Evolutionary conservation across 148 eudicot genomes (phyloP).

Genomic region (Arbutus unedo): DNA sequence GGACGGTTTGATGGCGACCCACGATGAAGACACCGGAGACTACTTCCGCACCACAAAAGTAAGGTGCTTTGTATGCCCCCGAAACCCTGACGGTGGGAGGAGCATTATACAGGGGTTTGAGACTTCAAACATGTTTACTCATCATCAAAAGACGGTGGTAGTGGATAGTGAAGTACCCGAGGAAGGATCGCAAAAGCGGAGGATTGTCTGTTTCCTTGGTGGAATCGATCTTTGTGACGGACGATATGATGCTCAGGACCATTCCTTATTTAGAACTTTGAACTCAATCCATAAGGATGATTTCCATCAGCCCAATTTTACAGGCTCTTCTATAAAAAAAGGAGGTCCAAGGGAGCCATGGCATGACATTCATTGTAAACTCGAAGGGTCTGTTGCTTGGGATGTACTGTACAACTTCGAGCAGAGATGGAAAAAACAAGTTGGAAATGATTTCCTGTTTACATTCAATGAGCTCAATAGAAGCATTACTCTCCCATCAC

Average conservation of each 20-base stretch:
- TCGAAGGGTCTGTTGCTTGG: conserved; percentile 45
- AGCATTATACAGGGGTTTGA: conserved; percentile 33
- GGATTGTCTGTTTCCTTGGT: conserved; percentile 40
- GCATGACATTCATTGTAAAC: conserved; percentile 41
- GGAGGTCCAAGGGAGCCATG: conserved; percentile 51
- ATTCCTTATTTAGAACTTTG: conserved; percentile 32
- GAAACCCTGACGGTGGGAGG: conserved; percentile 32
- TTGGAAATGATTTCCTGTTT: conserved; percentile 19
- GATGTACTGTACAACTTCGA: conserved; percentile 40
- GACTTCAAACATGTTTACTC: conserved; percentile 34
- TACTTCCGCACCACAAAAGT: conserved; percentile 26
- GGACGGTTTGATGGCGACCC: conserved; percentile 40
- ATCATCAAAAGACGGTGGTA: conserved; percentile 39
- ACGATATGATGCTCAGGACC: conserved; percentile 33
- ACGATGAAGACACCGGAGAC: conserved; percentile 31
- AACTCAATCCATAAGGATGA: conserved; percentile 30
- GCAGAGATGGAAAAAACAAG: conserved; percentile 46
- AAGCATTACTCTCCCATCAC: conserved; percentile 28
- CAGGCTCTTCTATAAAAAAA: conserved; percentile 27
- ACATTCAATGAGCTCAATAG: conserved; percentile 20
- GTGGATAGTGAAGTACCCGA: conserved; percentile 35
- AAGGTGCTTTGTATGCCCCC: conserved; percentile 34
- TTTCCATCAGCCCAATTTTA: conserved; percentile 39
- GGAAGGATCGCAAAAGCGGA: conserved; percentile 19
- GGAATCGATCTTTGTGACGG: conserved; percentile 49